Conservation (phyloP, 768 basidiomycete genomes). For the Panaeolus papilionaceus region DNA sequence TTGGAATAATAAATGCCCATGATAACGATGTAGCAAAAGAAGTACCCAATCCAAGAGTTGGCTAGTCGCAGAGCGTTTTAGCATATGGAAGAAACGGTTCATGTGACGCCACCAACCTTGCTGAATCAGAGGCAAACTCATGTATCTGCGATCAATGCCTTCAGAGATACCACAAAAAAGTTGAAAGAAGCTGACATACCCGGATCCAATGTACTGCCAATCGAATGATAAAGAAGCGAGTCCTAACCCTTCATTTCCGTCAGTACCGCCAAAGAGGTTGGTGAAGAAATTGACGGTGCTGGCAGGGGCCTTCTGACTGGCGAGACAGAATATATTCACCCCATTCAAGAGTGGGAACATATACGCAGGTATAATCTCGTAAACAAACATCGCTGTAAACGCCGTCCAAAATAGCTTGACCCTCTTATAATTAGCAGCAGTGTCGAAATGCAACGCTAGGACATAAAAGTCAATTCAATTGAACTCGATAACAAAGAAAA, state of each 20-base stretch:
- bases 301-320: constrained; percentile 53
- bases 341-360: constrained; percentile 71
- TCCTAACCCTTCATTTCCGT: constrained; percentile 73
- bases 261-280: constrained; percentile 69
- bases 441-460: constrained; percentile 57
- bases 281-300: constrained; percentile 57
- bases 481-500: not conserved
- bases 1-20: constrained; percentile 69
- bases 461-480: not conserved
- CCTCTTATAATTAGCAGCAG: constrained; percentile 49
- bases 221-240: constrained; percentile 67
- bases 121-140: constrained; percentile 60
- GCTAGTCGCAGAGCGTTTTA: constrained; percentile 35
- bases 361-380: constrained; percentile 60
- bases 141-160: constrained; percentile 39
- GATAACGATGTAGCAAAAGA: constrained; percentile 58
- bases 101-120: constrained; percentile 47
- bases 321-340: constrained; percentile 64
- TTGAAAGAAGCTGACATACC: constrained; percentile 28
- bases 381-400: constrained; percentile 57
- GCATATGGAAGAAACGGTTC: not conserved
- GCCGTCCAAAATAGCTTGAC: constrained; percentile 59
- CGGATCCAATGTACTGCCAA: constrained; percentile 69
- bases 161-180: not conserved
- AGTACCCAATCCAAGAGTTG: constrained; percentile 63